Evolutionary conservation across 345 rosid species (phyloP).

Genomic region (Moricandia arvensis): DNA sequence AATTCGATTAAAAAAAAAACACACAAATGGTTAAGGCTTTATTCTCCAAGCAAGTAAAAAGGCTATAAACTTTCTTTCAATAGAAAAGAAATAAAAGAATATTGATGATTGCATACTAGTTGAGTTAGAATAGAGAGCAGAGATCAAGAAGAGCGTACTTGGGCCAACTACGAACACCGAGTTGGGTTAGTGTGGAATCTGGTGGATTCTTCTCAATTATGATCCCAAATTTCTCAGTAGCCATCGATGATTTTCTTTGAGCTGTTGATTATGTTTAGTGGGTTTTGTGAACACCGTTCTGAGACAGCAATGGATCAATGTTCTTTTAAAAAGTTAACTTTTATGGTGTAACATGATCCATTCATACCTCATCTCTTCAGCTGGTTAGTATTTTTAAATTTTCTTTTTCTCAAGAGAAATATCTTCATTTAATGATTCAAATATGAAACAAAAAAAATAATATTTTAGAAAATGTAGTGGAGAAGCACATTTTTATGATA

Average conservation of each 20-base stretch:
- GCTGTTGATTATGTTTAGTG: background rate
- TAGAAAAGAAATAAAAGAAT: too few relatives aligned
- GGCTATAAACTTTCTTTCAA: background rate
- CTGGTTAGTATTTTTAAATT: background rate
- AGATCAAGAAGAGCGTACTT: conserved; percentile 41
- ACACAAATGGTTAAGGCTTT: background rate
- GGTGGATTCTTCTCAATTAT: conserved; percentile 66
- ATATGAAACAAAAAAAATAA: too few relatives aligned
- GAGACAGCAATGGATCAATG: background rate
- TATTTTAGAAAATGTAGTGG: too few relatives aligned
- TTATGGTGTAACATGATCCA: conserved; percentile 18
- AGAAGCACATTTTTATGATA: too few relatives aligned
- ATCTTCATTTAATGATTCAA: too few relatives aligned
- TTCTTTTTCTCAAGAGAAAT: too few relatives aligned
- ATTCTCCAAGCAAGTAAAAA: too few relatives aligned
- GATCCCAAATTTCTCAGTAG: conserved; percentile 69
- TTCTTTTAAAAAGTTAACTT: background rate
- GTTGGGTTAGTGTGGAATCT: conserved; percentile 65
- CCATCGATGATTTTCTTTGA: conserved; percentile 27
- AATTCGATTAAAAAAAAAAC: too few relatives aligned
- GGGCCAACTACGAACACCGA: conserved; percentile 79
- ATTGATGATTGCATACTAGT: background rate
- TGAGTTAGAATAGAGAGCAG: background rate
- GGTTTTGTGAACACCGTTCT: background rate
- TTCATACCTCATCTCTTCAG: conserved; percentile 31